Conservation (phyloP, 176 grass and related monocot genomes). For the Oryza meyeriana region DNA sequence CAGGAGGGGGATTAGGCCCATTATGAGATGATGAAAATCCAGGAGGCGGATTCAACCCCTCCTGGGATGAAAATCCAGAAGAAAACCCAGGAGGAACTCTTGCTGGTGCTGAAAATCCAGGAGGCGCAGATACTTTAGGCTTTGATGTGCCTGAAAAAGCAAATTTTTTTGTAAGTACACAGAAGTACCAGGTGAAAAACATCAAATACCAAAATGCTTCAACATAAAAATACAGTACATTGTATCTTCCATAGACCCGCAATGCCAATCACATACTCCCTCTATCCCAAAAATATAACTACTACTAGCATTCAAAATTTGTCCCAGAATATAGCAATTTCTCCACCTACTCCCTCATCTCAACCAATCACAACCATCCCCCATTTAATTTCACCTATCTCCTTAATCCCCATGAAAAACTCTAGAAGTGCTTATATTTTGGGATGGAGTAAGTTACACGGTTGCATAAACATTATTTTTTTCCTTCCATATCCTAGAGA, state of each 20-base stretch:
- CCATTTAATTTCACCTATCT: no score
- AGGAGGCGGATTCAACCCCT: conserved; percentile 48
- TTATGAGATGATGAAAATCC: conserved; percentile 55
- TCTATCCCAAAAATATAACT: no score
- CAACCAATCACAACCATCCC: no score
- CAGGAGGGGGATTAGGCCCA: conserved; percentile 40
- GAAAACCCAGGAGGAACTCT: conserved; percentile 62
- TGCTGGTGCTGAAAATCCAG: conserved; percentile 56
- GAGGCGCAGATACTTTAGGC: conserved; percentile 50
- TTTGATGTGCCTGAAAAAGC: conserved; percentile 37
- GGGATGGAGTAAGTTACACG: not conserved
- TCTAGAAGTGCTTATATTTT: no score
- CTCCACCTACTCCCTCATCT: no score
- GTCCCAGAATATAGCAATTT: no score
- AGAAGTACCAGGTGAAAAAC: conserved; percentile 21
- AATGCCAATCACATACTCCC: conserved; percentile 10
- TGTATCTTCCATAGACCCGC: not conserved
- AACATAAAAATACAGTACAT: conserved; percentile 17
- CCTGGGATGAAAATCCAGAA: conserved; percentile 57
- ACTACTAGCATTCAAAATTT: no score
- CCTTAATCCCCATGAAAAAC: no score
- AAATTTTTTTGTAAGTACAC: conserved; percentile 9
- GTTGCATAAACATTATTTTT: not conserved
- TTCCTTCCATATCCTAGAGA: not conserved
- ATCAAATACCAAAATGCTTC: conserved; percentile 13